Evolutionary conservation across 1,139 yeast genomes (phyloP), one percentile per base, ranked within the genome.

Genomic region (Pichia sp.): DNA sequence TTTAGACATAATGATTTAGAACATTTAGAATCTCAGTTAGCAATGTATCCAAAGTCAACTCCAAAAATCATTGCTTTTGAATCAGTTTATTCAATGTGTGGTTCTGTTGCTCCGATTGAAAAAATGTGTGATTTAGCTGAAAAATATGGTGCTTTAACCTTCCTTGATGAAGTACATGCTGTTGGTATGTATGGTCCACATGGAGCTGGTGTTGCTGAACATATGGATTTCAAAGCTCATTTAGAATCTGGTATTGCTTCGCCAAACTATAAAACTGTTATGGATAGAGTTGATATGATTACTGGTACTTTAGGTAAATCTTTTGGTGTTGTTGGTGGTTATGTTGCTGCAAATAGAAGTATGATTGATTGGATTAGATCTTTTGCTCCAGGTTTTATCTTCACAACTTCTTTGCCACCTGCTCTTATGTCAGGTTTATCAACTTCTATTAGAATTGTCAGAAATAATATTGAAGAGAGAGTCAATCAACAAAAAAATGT

Each of bases 191-290:
- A 93, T 69, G 99, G 99, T 65, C 98, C 99, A 56, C 96, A 88
- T 65, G 99, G 99, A 65, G 99, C 96, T 44, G 99, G 99, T 73
- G 98, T 93, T 52, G 97, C 98, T 48, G 99, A 95, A 71, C 99
- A 93, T 69, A 76, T 87, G 65, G 87, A 93, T 70, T 91, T 89
- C 64, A 87, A 87, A 47, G 82, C 83, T 56, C 96, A 90, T 68
- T 77, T 85, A 67, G 74, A 79, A 58, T 67, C 80, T 18, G 95
- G 95, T 62, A 75, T 83, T 58, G 76, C 77, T 10, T 72, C 81
- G n/a, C 78, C 82, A 50, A 65, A 65, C 39, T 62, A 67, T 48
- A 67, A 73, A 51, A 81, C 95, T 18, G 85, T 87, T 44, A 80
- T 86, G 88, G 91, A 84, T 70, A 83, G 98, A 67, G 81, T 93